Conservation (phyloP, 495 filamentous ascomycete genomes). For the Penicillium riverlandense region DNA sequence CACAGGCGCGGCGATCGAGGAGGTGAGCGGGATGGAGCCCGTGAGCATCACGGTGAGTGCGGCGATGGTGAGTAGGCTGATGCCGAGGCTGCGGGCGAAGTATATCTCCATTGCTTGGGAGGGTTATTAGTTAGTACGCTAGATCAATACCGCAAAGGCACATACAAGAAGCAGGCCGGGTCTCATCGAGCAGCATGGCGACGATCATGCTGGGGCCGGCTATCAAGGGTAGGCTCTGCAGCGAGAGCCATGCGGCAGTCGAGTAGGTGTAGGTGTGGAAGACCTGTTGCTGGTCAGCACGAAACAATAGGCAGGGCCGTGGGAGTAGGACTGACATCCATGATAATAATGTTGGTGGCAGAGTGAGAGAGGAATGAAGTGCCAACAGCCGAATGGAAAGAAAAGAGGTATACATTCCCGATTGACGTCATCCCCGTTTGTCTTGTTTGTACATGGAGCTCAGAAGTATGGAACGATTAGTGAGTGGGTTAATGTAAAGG, state of each 20-base stretch:
- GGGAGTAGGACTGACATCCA: constrained; percentile 9
- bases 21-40: constrained; percentile 65
- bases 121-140: background rate
- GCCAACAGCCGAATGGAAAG: no score
- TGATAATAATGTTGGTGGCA: background rate
- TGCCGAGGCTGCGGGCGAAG: constrained; percentile 61
- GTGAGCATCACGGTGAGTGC: constrained; percentile 60
- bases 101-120: constrained; percentile 60
- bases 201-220: constrained; percentile 59
- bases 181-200: constrained; percentile 51
- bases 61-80: constrained; percentile 60
- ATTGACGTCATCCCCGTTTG: constrained; percentile 14
- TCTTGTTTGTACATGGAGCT: background rate
- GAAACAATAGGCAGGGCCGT: background rate
- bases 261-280: constrained; percentile 61
- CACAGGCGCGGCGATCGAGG: constrained; percentile 32
- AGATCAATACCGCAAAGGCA: background rate
- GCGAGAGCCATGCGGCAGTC: constrained; percentile 56
- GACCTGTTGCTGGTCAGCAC: constrained; percentile 32
- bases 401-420: background rate
- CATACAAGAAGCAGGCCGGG: constrained; percentile 48
- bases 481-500: background rate
- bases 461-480: background rate
- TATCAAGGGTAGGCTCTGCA: constrained; percentile 61
- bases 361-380: no score